A percentile compares a stretch with the other conserved stretches of the same genome.
Conservation (phyloP, 768 basidiomycete species). For the Lyophyllum decastes region DNA sequence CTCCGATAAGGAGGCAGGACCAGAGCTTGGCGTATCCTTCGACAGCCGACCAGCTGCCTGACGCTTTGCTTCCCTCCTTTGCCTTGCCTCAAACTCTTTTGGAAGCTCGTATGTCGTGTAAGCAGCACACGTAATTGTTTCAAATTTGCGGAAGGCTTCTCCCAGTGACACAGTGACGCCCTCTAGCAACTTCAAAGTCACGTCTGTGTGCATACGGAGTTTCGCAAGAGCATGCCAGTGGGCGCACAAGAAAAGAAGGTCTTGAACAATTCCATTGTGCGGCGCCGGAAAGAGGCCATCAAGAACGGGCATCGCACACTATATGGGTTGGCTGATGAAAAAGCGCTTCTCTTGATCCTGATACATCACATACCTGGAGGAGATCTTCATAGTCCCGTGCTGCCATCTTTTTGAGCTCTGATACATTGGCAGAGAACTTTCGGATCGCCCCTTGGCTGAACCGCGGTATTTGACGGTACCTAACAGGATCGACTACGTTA, state of each 20-base stretch:
- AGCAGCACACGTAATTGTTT: too few relatives aligned
- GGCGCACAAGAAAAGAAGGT: too few relatives aligned
- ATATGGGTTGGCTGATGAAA: neutral
- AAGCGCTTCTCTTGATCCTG: neutral
- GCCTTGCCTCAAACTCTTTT: too few relatives aligned
- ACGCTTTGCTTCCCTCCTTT: too few relatives aligned
- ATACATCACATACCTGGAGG: constrained; percentile 22
- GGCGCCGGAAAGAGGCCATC: constrained; percentile 13
- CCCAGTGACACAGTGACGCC: too few relatives aligned
- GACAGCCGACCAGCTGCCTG: too few relatives aligned
- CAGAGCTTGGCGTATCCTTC: too few relatives aligned
- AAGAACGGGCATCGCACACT: constrained; percentile 13
- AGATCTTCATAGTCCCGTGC: constrained; percentile 32
- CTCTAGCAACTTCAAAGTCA: neutral
- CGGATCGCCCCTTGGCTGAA: constrained; percentile 23
- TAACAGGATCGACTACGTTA: neutral
- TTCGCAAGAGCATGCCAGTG: too few relatives aligned
- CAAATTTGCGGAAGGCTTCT: too few relatives aligned
- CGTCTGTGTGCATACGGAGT: constrained; percentile 19
- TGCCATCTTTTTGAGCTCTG: constrained; percentile 22
- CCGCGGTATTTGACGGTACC: constrained; percentile 6
- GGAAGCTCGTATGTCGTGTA: too few relatives aligned
- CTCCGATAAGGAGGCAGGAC: too few relatives aligned
- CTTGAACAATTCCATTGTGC: too few relatives aligned
- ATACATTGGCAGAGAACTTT: constrained; percentile 21